Evolutionary conservation across 1,139 yeast genomes (phyloP), one percentile per base, ranked within the genome.

Genomic region (Debaryomyces psychrophilus): DNA sequence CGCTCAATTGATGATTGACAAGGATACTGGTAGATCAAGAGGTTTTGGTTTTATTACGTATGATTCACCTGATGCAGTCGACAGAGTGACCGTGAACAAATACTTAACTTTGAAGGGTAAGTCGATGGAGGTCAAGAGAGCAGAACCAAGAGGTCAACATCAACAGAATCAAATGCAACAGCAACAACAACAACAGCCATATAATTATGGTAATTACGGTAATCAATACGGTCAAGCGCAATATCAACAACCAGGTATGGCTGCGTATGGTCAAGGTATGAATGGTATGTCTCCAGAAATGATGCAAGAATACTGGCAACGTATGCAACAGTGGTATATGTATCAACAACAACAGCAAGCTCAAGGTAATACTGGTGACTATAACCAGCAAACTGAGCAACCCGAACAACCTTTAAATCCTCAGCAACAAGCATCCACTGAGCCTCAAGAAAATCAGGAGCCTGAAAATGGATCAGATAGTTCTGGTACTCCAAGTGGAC

Each of bases 11-110:
- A 93, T 93, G 99, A 82, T 95, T 59, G 98, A 93, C 68, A 95
- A 93, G 69, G 98, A 93, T 65, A 90, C 98, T 6, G 99, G 99
- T 49, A 82, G 96, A 62, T 92, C 98, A 3, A 81, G 99, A 72
- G 99, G 99, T 25, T 93, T 93, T 67, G 99, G 99, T 0, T 93
- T 93, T 68, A 93, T 93, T 54, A 93, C 99, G 8, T 93, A 87
- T 67, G 99, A 93, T 61, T 83, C 96, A 23, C 96, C 97, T 29
- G 93, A 87, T 44, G 98, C 98, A 9, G 98, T 93, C 38, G 99
- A 93, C 61, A 79, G 85, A 58, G 96, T 90, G 49, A 87, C 95
- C 50, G 88, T 85, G 48, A 87, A 86, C 65, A 87, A 88, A 68
- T 89, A 83, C 61, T 79, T 90, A 53, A 83, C 86, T 48, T 83